Conservation (phyloP, 495 filamentous ascomycete genomes). For the Amorphotheca resinae region DNA sequence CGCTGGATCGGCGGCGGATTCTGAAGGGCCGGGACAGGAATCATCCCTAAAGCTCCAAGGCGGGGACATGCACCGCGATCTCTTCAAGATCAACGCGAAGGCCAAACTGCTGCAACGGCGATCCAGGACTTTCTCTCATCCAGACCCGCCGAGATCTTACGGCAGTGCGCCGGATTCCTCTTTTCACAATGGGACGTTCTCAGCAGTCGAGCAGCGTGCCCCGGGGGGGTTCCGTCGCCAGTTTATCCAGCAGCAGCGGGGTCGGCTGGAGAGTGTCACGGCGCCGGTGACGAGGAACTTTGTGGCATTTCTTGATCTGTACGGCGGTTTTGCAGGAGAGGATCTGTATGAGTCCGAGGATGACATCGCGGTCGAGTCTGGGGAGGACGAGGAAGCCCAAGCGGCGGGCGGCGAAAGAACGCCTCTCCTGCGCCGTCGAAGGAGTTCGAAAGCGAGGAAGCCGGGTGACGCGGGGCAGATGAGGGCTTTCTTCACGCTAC, state of each 20-base stretch:
- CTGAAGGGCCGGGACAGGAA: constrained; percentile 29
- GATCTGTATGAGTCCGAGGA: constrained; percentile 54
- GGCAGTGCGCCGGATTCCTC: background rate
- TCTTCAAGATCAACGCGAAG: constrained; percentile 87
- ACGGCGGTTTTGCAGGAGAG: constrained; percentile 60
- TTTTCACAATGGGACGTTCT: constrained; percentile 20
- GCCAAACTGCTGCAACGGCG: constrained; percentile 47
- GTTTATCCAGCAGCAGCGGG: constrained; percentile 47
- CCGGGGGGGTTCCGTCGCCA: constrained; percentile 89
- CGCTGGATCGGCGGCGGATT: constrained; percentile 6
- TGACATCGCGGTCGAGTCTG: constrained; percentile 35
- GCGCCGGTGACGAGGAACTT: constrained; percentile 50
- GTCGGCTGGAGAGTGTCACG: constrained; percentile 28
- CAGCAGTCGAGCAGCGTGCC: constrained; percentile 48
- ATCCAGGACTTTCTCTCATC: constrained; percentile 69
- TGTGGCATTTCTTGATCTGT: constrained; percentile 55
- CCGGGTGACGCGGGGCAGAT: constrained; percentile 43
- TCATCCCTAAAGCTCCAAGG: constrained; percentile 72
- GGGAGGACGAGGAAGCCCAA: constrained; percentile 28
- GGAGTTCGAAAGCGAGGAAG: constrained; percentile 28
- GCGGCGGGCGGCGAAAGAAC: constrained; percentile 26
- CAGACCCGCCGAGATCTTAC: constrained; percentile 37
- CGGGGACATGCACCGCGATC: constrained; percentile 82
- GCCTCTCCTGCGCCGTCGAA: constrained; percentile 42
- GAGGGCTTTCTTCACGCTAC: constrained; percentile 54